Percentiles rank a stretch among this genome's conserved stretches.
Evolutionary conservation across 2,329 filamentous ascomycete species (phyloP).

Genomic region (Colletotrichum theobromicola): DNA sequence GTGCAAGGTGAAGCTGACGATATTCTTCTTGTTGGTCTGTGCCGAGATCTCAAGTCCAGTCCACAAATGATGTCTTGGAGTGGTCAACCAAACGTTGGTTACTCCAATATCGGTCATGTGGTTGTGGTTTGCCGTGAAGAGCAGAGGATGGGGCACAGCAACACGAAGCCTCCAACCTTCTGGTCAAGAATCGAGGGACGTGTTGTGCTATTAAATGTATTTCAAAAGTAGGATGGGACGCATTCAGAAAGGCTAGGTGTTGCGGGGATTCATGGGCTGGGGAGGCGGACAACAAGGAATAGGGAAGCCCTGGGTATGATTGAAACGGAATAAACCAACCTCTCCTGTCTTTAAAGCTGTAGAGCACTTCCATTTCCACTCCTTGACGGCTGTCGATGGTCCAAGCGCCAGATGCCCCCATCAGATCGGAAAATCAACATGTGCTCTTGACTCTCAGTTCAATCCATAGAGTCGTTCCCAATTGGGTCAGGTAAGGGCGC

Average conservation of each 20-base stretch:
- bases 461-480: slow-evolving; percentile 64
- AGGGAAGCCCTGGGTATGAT: neutral
- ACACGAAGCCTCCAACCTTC: neutral
- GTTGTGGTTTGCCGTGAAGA: neutral
- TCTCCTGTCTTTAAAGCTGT: slow-evolving; percentile 1
- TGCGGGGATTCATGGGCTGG: neutral
- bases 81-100: neutral
- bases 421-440: neutral
- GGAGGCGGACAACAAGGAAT: neutral
- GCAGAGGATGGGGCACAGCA: neutral
- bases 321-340: slow-evolving; percentile 19
- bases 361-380: neutral
- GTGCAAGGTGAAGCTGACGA: slow-evolving; percentile 1
- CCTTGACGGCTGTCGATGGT: neutral
- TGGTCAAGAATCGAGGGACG: neutral
- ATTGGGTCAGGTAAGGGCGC: slow-evolving; percentile 56
- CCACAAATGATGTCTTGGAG: neutral
- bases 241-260: neutral
- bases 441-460: slow-evolving; percentile 51
- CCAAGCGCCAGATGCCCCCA: neutral
- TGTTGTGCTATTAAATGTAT: slow-evolving; percentile 1
- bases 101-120: neutral
- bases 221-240: neutral
- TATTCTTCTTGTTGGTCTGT: neutral
- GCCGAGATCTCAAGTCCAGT: neutral